Evolutionary conservation across 140 eudicot species (phyloP).

Genomic region (Flaveria floridana): DNA sequence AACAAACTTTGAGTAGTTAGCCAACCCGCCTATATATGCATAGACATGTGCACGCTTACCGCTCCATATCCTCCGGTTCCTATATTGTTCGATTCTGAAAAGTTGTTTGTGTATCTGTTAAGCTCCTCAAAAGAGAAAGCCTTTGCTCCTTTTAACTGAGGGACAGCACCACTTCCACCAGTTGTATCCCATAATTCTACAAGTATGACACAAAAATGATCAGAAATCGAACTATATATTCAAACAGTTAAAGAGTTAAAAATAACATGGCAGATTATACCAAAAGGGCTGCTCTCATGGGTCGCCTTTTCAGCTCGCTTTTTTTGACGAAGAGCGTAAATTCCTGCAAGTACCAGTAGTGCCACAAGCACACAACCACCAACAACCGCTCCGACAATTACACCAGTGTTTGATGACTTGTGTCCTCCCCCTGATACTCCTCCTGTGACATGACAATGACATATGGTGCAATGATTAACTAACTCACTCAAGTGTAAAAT

Average conservation of each 20-base stretch:
- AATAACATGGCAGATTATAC: conserved; percentile 32
- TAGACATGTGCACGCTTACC: conserved; percentile 39
- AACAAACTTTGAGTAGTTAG: not conserved
- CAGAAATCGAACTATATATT: conserved; percentile 1
- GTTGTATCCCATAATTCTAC: conserved; percentile 67
- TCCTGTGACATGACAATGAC: conserved; percentile 30
- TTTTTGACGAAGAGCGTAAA: conserved; percentile 64
- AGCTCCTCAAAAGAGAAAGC: conserved; percentile 68
- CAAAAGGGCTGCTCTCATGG: conserved; percentile 61
- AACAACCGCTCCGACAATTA: conserved; percentile 59
- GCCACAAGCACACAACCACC: conserved; percentile 64
- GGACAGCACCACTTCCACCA: conserved; percentile 54
- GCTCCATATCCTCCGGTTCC: conserved; percentile 93
- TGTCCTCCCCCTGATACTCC: conserved; percentile 20
- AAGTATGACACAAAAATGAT: conserved; percentile 25
- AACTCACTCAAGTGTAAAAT: not conserved
- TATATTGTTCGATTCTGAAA: conserved; percentile 61
- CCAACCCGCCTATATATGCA: not conserved
- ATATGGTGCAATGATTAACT: not conserved
- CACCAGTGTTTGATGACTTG: conserved; percentile 46
- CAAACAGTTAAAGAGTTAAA: not conserved
- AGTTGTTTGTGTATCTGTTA: conserved; percentile 63
- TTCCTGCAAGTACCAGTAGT: conserved; percentile 52
- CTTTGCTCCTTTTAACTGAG: conserved; percentile 72
- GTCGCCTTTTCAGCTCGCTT: conserved; percentile 59